A percentile compares a stretch with the other conserved stretches of the same genome.
Conservation (phyloP, 345 rosid species). For the Sonneratia alba region DNA sequence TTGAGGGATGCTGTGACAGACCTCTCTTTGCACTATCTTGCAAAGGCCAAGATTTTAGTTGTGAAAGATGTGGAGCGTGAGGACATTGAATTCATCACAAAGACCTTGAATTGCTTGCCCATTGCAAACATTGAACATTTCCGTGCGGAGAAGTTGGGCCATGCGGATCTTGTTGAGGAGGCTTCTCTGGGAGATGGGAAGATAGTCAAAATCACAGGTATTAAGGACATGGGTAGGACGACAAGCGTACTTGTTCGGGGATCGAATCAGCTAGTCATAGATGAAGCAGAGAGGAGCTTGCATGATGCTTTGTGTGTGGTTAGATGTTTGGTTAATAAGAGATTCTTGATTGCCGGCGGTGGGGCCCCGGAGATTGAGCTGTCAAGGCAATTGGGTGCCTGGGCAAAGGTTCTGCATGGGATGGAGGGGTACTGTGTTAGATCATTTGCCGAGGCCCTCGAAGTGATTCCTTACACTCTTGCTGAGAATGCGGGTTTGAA, state of each 20-base stretch:
- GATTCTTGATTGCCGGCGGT: conserved; percentile 96
- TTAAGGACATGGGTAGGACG: conserved; percentile 91
- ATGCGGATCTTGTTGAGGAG: conserved; percentile 89
- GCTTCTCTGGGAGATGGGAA: conserved; percentile 91
- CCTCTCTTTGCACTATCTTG: conserved; percentile 82
- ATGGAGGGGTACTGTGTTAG: conserved; percentile 94
- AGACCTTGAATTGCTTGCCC: conserved; percentile 92
- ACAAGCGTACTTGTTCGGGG: conserved; percentile 89
- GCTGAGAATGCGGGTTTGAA: conserved; percentile 98
- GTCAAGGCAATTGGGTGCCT: conserved; percentile 93
- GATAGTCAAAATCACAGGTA: conserved; percentile 80
- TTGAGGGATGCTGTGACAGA: conserved; percentile 97
- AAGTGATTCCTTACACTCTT: conserved; percentile 87
- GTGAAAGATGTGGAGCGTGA: conserved; percentile 95
- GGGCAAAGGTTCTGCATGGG: conserved; percentile 95
- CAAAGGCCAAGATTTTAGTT: conserved; percentile 87
- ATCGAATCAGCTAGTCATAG: conserved; percentile 77
- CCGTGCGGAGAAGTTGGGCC: conserved; percentile 75
- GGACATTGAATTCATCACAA: conserved; percentile 89
- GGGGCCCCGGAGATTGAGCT: conserved; percentile 98
- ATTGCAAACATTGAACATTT: conserved; percentile 92
- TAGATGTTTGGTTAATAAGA: conserved; percentile 81
- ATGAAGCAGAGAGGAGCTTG: conserved; percentile 96
- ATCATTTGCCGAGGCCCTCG: conserved; percentile 90
- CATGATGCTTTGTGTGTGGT: conserved; percentile 95